Conservation (phyloP, 139 green algal genomes). For the Ulvella scutata region DNA sequence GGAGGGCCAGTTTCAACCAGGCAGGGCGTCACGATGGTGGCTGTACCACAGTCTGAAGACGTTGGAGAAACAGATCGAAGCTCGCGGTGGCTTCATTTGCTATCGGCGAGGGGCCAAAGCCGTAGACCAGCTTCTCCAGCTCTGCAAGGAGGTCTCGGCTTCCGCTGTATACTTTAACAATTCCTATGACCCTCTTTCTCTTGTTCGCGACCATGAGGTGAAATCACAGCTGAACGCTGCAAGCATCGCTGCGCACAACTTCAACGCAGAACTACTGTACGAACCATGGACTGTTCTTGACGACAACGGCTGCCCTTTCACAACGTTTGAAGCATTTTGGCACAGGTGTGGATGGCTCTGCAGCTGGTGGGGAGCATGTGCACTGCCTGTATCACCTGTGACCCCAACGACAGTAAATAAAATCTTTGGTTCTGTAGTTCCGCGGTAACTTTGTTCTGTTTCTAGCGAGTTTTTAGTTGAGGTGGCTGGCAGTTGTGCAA, state of each 20-base stretch:
- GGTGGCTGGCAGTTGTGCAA: too few relatives aligned
- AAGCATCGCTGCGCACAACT: constrained; percentile 38
- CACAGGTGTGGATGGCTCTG: constrained; percentile 14
- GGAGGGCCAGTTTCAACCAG: constrained; percentile 87
- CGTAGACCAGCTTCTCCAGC: background rate
- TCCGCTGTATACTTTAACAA: constrained; percentile 79
- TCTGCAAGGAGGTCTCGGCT: constrained; percentile 8
- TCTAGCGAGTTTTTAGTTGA: too few relatives aligned
- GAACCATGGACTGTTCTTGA: constrained; percentile 84
- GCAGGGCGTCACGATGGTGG: constrained; percentile 59
- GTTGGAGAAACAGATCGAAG: background rate
- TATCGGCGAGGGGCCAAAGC: background rate
- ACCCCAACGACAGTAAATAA: too few relatives aligned
- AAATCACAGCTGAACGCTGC: constrained; percentile 39
- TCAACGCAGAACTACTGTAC: constrained; percentile 79
- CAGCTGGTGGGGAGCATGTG: too few relatives aligned
- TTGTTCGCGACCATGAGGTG: constrained; percentile 73
- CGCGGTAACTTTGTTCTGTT: too few relatives aligned
- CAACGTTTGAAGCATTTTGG: constrained; percentile 69
- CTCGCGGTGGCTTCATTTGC: background rate
- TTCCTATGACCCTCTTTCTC: constrained; percentile 83
- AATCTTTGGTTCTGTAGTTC: too few relatives aligned
- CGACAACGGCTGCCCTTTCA: constrained; percentile 43
- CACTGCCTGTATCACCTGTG: too few relatives aligned
- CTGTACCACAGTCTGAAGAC: background rate